phyloP scores from a whole-genome alignment of 371 early-diverging fungal genomes.

The Mortierella sp. region DNA sequence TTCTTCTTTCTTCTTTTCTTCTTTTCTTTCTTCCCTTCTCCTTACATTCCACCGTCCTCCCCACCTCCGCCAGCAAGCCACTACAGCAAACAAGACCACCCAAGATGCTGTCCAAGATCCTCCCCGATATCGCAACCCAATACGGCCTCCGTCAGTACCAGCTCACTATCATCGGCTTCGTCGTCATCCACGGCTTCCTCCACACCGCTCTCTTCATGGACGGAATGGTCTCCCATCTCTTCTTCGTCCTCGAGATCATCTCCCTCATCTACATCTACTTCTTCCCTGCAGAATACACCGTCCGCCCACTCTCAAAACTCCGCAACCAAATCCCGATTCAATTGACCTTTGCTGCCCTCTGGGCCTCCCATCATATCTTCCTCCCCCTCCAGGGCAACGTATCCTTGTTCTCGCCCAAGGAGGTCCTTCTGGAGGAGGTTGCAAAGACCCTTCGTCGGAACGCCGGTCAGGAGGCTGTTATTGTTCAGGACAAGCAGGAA shows the following conservation, averaged over 20 bases:
- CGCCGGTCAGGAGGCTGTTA: neutral
- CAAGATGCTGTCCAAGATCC: slow-evolving; percentile 6
- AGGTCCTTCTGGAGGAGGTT: neutral
- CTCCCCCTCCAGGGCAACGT: slow-evolving; percentile 4
- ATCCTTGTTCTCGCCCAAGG: neutral
- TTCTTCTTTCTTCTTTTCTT: neutral
- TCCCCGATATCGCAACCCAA: slow-evolving; percentile 14
- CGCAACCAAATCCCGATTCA: slow-evolving; percentile 18
- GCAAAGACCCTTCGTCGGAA: neutral
- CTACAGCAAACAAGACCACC: neutral
- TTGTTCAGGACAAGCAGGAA: neutral
- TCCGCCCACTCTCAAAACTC: slow-evolving; percentile 12
- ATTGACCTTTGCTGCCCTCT: slow-evolving; percentile 7
- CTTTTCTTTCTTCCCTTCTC: neutral
- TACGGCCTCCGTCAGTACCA: slow-evolving; percentile 36
- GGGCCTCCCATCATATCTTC: slow-evolving; percentile 24
- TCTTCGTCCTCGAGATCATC: slow-evolving; percentile 20
- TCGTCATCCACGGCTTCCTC: slow-evolving; percentile 23
- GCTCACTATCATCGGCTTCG: slow-evolving; percentile 17
- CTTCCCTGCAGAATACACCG: slow-evolving; percentile 18
- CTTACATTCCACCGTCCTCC: neutral
- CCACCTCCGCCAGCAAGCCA: neutral
- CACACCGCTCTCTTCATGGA: slow-evolving; percentile 36
- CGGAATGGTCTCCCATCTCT: slow-evolving; percentile 26
- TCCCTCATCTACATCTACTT: slow-evolving; percentile 21